Conservation (phyloP, 169 alveolate genomes). For the Fabrea salina region DNA sequence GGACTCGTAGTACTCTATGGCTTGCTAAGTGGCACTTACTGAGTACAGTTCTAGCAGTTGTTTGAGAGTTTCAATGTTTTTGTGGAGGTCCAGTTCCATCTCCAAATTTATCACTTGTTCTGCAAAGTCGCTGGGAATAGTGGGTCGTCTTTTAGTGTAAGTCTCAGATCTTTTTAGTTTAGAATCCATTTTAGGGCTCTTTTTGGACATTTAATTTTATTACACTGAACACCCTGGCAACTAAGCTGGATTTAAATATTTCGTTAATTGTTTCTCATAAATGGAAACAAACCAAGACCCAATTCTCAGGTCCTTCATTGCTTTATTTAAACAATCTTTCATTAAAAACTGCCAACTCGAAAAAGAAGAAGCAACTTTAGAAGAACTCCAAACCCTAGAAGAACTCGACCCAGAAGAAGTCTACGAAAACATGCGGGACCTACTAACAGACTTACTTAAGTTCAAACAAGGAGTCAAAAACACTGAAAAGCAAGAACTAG, state of each 20-base stretch:
- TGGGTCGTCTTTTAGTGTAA: no score
- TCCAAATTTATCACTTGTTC: constrained; percentile 28
- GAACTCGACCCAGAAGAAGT: constrained; percentile 23
- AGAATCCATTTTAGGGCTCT: no score
- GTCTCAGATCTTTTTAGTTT: no score
- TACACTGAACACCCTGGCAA: not conserved
- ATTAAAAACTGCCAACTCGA: constrained; percentile 18
- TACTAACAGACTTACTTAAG: not conserved
- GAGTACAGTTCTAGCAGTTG: constrained; percentile 23
- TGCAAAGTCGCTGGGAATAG: constrained; percentile 26
- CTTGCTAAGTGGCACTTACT: constrained; percentile 20
- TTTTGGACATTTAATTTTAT: no score
- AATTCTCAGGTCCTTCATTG: no score
- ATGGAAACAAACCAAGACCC: no score
- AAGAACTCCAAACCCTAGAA: constrained; percentile 2
- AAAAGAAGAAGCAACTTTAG: not conserved
- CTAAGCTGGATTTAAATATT: not conserved
- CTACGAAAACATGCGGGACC: constrained; percentile 4
- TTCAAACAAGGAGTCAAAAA: not conserved
- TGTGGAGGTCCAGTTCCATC: not conserved
- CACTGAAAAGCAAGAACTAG: not conserved
- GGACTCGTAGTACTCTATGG: constrained; percentile 28
- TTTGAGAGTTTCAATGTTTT: constrained; percentile 13
- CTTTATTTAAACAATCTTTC: constrained; percentile 6
- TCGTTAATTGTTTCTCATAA: no score